Base-by-base conservation (phyloP, 2,329 filamentous ascomycete genomes). In the Epichloe sp. region DNA sequence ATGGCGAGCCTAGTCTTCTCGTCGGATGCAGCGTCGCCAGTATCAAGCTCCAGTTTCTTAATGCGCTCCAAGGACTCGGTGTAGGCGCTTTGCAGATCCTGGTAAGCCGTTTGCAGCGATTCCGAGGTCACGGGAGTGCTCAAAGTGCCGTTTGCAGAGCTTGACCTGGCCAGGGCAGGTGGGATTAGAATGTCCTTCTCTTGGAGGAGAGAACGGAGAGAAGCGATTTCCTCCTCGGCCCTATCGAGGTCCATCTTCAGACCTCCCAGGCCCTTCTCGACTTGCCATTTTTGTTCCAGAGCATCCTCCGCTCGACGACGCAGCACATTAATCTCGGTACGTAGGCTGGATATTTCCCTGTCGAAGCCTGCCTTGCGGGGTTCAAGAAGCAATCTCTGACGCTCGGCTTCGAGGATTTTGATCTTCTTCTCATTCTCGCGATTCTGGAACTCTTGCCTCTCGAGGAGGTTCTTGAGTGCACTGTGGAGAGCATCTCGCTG, bases 231-330 rank as follows among this genome's bases (percentile, higher is more conserved):
- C 64, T 93, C 86, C 66, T 96, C 88, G 26, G 93, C 90, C 55
- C 90, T 86, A 67, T 97, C 93, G 42, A 98, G 79, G 63, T 97
- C 91, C 86, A 95, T 96, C 71, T 95, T 95, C 52, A 97, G 71
- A 51, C 90, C 88, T 49, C 81, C 78, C 2, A 97, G 73, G 17
- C 88, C 88, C 69, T 94, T 94, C 68, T 96, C 91, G 55, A 90
- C 91, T 63, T 94, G 86, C 84, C 88, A 97, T 68, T 97, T 97
- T 62, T 95, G 87, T 62, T 95, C 88, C 14, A 97, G 77, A 15
- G 91, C 91, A 56, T 97, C 91, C 60, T 98, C 91, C 34, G 91
- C 91, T 50, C 93, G 82, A 55, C 84, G 84, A 43, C 93, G 83
- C 52, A 98, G 76, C 15, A 85, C 78, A 48, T 86, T 87, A 55